Evolutionary conservation across 139 green algal genomes (phyloP).

Genomic region (Axilococcus clingmanii): DNA sequence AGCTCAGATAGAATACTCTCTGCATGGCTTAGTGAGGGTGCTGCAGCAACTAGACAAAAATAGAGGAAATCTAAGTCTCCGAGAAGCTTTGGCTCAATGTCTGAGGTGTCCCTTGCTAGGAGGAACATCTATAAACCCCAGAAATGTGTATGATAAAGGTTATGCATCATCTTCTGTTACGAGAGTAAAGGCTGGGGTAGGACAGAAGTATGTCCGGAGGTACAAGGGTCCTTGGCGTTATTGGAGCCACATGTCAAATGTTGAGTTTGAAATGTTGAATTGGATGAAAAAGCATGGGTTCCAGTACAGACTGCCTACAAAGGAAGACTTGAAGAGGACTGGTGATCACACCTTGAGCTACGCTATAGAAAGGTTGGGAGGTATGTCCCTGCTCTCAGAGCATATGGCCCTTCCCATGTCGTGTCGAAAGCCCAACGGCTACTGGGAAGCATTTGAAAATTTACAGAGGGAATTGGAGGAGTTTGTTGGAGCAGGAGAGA

Average conservation of each 20-base stretch:
- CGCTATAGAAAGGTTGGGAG: slow-evolving; percentile 16
- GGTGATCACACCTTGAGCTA: slow-evolving; percentile 21
- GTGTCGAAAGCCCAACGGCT: slow-evolving; percentile 14
- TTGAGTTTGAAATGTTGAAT: slow-evolving; percentile 28
- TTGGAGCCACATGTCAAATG: slow-evolving; percentile 29
- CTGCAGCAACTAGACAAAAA: too few species aligned
- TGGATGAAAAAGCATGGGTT: slow-evolving; percentile 22
- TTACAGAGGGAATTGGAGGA: slow-evolving; percentile 11
- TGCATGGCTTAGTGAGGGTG: neutral
- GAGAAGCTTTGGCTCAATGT: slow-evolving; percentile 19
- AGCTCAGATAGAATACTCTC: slow-evolving; percentile 13
- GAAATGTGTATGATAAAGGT: neutral
- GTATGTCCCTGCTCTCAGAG: slow-evolving; percentile 11
- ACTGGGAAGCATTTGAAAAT: slow-evolving; percentile 16
- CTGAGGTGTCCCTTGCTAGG: slow-evolving; percentile 32
- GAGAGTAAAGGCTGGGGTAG: neutral
- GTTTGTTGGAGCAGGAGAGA: slow-evolving; percentile 1
- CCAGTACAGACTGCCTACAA: slow-evolving; percentile 22
- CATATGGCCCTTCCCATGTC: slow-evolving; percentile 16
- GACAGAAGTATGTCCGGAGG: slow-evolving; percentile 4
- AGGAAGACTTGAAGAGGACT: slow-evolving; percentile 17
- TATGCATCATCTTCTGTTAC: neutral
- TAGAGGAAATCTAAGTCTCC: slow-evolving; percentile 10
- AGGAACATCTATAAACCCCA: too few species aligned
- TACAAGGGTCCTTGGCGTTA: slow-evolving; percentile 15